Percentiles rank a stretch among this genome's conserved stretches.
These are phyloP conservation scores for Aspergillus nanangensis DNA, from an alignment of 495 filamentous ascomycete genomes.

Conservation along the genomic window DNA sequence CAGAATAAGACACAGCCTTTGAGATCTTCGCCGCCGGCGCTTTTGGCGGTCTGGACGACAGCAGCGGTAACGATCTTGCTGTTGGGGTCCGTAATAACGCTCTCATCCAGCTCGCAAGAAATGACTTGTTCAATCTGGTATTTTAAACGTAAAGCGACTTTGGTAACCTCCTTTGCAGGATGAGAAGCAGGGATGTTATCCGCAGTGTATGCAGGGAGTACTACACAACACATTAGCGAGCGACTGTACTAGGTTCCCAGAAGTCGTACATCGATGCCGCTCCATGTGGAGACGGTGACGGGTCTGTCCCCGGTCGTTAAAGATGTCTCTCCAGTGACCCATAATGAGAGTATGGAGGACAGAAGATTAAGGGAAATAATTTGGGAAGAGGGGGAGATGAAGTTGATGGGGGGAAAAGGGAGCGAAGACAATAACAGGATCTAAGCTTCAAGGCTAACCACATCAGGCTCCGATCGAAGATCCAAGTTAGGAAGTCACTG, in stretches of 20 bases:
- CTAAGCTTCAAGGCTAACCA: not conserved
- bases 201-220: constrained; percentile 31
- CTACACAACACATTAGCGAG: constrained; percentile 25
- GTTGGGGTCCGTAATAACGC: constrained; percentile 68
- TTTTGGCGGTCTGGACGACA: constrained; percentile 72
- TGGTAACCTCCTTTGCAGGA: constrained; percentile 73
- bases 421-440: too few species aligned
- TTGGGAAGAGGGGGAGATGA: not conserved
- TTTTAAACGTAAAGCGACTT: constrained; percentile 80
- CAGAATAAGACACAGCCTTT: constrained; percentile 78
- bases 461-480: not conserved
- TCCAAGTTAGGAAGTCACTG: too few species aligned
- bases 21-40: constrained; percentile 75
- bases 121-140: constrained; percentile 88
- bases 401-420: too few species aligned
- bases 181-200: constrained; percentile 38
- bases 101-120: constrained; percentile 77
- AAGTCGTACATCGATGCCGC: constrained; percentile 34
- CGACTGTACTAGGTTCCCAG: not conserved
- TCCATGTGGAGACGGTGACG: constrained; percentile 27
- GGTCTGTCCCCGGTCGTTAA: constrained; percentile 18
- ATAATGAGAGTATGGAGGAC: constrained; percentile 12
- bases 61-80: constrained; percentile 75
- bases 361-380: not conserved
- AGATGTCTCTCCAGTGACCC: constrained; percentile 33